These are phyloP conservation scores for Euphorbia lathyris DNA, from an alignment of 345 rosid species.

Conservation along the genomic window DNA sequence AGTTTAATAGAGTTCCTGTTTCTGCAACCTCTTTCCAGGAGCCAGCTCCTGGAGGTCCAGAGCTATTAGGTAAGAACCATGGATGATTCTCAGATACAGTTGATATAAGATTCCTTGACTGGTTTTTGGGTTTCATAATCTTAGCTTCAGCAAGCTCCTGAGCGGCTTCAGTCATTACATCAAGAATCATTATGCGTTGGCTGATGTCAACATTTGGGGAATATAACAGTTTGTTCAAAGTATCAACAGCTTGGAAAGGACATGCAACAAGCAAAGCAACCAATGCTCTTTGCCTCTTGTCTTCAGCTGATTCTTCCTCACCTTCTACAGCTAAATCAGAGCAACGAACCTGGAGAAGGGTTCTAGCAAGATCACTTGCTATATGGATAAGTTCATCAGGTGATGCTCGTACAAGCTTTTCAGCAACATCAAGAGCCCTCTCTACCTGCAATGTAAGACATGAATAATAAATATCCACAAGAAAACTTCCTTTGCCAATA, in stretches of 20 bases:
- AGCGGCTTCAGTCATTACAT: constrained; percentile 91
- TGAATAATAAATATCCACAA: neutral
- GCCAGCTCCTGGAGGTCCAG: constrained; percentile 60
- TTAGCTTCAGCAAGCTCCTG: constrained; percentile 78
- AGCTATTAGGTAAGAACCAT: constrained; percentile 84
- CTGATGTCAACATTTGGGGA: constrained; percentile 85
- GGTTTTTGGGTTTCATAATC: constrained; percentile 50
- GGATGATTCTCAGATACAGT: constrained; percentile 75
- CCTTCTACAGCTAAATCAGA: constrained; percentile 83
- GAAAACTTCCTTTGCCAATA: neutral
- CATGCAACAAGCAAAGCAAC: constrained; percentile 70
- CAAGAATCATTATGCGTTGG: constrained; percentile 96
- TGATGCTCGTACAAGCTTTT: constrained; percentile 89
- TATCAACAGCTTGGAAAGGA: constrained; percentile 75
- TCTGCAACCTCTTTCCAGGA: constrained; percentile 74
- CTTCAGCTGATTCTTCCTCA: constrained; percentile 96
- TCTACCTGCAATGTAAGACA: constrained; percentile 57
- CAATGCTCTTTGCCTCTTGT: constrained; percentile 85
- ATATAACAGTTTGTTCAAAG: constrained; percentile 59
- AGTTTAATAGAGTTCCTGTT: constrained; percentile 58
- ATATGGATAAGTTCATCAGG: constrained; percentile 83
- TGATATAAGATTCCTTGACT: constrained; percentile 50
- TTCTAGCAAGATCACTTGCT: constrained; percentile 75
- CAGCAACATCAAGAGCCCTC: constrained; percentile 77
- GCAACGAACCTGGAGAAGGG: constrained; percentile 88